Evolutionary conservation across 176 grass and related monocot genomes (phyloP), one percentile per base, ranked within the genome.

Genomic region (Lolium multiflorum): DNA sequence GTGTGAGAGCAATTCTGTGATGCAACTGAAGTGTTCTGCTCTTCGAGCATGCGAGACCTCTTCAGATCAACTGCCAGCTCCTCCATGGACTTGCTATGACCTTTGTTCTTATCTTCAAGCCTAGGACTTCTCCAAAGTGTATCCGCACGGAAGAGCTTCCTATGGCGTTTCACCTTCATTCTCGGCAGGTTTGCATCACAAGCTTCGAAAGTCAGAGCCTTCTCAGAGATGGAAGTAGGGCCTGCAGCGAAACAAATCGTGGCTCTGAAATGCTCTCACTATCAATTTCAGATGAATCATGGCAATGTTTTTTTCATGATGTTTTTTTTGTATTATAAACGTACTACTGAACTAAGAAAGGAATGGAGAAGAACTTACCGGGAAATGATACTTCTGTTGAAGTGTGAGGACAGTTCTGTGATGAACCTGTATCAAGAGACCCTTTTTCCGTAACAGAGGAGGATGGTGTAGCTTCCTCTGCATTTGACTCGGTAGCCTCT

Each of bases 61-160:
- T 71, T 71, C 2, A 12, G 68, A 41, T 71, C 10, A 13, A 71
- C 38, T 46, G 68, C 68, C 68, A 71, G 9, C 18, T 71, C 68
- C 20, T 21, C 46, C 21, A 4, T 1, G 22, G 21, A 49, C 22
- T 49, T 74, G 7, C 31, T 35, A 35, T 35, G 31, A 35, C 71
- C 71, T 74, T 74, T 51, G 48, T 51, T 48, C 71, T 74, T 74
- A 15, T 8, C 46, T 51, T 51, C 71, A 50, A 74, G 71, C 71
- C 71, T 51, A 26, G 22, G 47, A 49, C 71, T 51, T 50, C 46
- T 74, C 71, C 43, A 17, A 74, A 47, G 46, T 51, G 71, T 28
- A 74, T 28, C 13, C 4, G 47, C 9, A 16, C 51, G 14, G 71
- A 74, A 14, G 71, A 74, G 44, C 47, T 74, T 74, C 47, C 46